Evolutionary conservation across 208 protist species (phyloP).

Genomic region (Trypanosoma theileri): DNA sequence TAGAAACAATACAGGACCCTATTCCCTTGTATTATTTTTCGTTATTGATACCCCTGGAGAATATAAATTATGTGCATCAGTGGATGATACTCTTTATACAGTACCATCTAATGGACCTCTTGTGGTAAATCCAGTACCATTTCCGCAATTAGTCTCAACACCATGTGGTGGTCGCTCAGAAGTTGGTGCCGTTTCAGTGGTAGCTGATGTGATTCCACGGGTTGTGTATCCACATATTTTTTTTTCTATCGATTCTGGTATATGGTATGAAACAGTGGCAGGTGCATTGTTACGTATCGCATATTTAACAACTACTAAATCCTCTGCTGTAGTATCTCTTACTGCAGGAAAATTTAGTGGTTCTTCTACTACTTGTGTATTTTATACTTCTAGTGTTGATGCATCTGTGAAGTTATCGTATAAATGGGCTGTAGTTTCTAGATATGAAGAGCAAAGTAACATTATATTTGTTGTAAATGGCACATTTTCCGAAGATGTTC

Average conservation of each 20-base stretch:
- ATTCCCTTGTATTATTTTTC: constrained; percentile 30
- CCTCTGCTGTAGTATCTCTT: constrained; percentile 30
- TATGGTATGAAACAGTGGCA: constrained; percentile 7
- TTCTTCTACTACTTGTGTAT: constrained; percentile 42
- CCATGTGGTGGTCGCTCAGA: constrained; percentile 30
- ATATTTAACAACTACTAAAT: constrained; percentile 11
- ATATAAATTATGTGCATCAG: constrained; percentile 56
- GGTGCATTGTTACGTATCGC: constrained; percentile 11
- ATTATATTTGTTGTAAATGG: constrained; percentile 19
- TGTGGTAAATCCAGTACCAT: constrained; percentile 8
- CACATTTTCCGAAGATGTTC: not conserved
- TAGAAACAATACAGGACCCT: constrained; percentile 4
- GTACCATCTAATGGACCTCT: constrained; percentile 36
- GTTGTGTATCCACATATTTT: constrained; percentile 11
- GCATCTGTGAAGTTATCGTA: constrained; percentile 1
- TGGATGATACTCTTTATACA: constrained; percentile 40
- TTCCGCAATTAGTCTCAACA: constrained; percentile 2
- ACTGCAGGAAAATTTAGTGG: constrained; percentile 28
- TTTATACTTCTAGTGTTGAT: constrained; percentile 34
- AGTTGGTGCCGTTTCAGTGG: not conserved
- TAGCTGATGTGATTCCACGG: constrained; percentile 2
- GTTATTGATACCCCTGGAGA: constrained; percentile 32
- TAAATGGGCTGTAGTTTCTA: constrained; percentile 11
- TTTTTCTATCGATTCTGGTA: constrained; percentile 24
- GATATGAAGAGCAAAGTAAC: not conserved